Percentiles rank a stretch among this genome's conserved stretches.
These are phyloP conservation scores for Piromyces finnis DNA, from an alignment of 192 early-diverging fungal genomes.

Conservation along the genomic window DNA sequence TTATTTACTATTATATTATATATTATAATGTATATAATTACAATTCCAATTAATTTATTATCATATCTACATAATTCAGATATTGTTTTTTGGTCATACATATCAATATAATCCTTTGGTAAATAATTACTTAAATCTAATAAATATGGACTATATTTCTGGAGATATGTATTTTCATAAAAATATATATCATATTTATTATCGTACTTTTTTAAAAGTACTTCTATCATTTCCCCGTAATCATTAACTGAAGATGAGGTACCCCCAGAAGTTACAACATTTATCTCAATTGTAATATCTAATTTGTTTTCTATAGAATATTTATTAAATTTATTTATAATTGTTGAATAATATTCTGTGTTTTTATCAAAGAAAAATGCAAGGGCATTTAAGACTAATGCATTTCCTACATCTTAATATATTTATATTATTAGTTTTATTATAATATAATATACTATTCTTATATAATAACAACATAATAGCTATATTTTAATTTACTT, in stretches of 20 bases:
- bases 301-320: not conserved
- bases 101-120: not conserved
- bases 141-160: not conserved
- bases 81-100: not conserved
- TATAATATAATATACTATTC: too few species aligned
- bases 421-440: too few species aligned
- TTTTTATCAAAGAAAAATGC: not conserved
- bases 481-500: too few species aligned
- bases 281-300: not conserved
- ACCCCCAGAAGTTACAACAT: not conserved
- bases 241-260: not conserved
- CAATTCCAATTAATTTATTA: not conserved
- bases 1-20: too few species aligned
- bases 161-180: not conserved
- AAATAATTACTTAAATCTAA: not conserved
- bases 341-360: not conserved
- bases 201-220: not conserved
- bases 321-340: not conserved
- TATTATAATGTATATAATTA: not conserved
- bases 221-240: not conserved
- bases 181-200: not conserved
- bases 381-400: not conserved
- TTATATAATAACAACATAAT: too few species aligned
- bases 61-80: not conserved
- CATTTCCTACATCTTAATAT: too few species aligned